Base-by-base conservation (phyloP, 306 rosid species). In the Cajanus cajan region DNA sequence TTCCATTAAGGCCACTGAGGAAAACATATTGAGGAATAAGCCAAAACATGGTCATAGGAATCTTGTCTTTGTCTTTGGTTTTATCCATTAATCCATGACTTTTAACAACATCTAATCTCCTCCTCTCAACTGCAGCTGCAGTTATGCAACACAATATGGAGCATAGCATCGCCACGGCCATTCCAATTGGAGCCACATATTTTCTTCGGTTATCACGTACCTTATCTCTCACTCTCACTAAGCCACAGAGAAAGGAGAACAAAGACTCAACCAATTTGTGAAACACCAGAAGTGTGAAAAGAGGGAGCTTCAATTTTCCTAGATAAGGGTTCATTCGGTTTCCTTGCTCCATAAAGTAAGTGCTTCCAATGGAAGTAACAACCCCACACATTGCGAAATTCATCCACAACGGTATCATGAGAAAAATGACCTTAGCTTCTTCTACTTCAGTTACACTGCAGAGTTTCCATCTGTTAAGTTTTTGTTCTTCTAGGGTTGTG, bases 31-130 rank as follows among this genome's bases (percentile, higher is more conserved):
- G n/a, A n/a, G n/a, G n/a, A n/a, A n/a, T n/a, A n/a, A 87, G 15
- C 87, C 89, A 85, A n/a, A 73, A 77, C 67, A 82, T 51, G 63
- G 48, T 62, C 87, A 87, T 77, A 6, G 88, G 88, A 40, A 80
- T 59, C 36, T 8, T 70, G 6, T 18, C 70, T 2, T 61, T 24
- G 10, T 63, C 82, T 0, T 67, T 24, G 1, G 82, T 68, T 10
- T 73, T 74, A 13, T 77, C 62, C 50, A 73, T 19, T 19, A 87
- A 13, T 12, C 67, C 75, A 14, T 80, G 80, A 4, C 68, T 77
- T n/a, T 6, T 68, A 3, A 82, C 74, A 76, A 76, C 72, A 2
- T 72, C 48, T 31, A 85, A 34, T 55, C 85, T 83, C 71, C 47
- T 43, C 1, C 10, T 50, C 24, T 85, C 87, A 18, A 88, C 78